phyloP scores from a whole-genome alignment of 192 early-diverging fungal genomes.

The Dissophora globulifera region DNA sequence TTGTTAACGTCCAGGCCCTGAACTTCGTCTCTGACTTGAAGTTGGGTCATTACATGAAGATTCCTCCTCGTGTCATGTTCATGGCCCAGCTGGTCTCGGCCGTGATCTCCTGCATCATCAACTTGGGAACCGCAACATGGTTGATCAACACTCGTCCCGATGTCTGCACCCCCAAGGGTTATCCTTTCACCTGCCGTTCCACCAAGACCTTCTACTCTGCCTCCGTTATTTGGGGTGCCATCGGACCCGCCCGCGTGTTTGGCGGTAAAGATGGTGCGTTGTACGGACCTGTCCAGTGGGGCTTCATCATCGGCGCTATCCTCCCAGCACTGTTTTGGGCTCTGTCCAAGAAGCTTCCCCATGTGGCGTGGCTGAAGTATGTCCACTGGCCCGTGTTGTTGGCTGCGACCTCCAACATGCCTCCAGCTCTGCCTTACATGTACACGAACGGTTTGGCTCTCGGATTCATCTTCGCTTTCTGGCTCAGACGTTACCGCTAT shows the following conservation, averaged over 20 bases:
- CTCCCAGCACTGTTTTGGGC: conserved; percentile 64
- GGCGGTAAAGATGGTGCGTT: conserved; percentile 24
- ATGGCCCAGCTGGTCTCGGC: conserved; percentile 74
- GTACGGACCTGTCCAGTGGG: conserved; percentile 12
- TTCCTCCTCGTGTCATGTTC: conserved; percentile 80
- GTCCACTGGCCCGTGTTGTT: conserved; percentile 66
- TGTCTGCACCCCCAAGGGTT: conserved; percentile 53
- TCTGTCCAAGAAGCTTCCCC: conserved; percentile 59
- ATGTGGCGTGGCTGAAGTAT: conserved; percentile 44
- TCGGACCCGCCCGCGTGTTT: conserved; percentile 65
- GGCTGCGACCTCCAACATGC: conserved; percentile 58
- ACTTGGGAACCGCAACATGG: conserved; percentile 56
- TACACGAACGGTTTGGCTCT: conserved; percentile 55
- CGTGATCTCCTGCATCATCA: conserved; percentile 72
- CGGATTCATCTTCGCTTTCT: conserved; percentile 63
- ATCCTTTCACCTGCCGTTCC: conserved; percentile 59
- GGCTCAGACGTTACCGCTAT: conserved; percentile 56
- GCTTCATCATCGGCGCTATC: conserved; percentile 53
- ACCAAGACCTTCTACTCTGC: conserved; percentile 65
- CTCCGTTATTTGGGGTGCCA: conserved; percentile 68
- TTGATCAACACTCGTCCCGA: conserved; percentile 47
- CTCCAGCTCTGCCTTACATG: conserved; percentile 60
- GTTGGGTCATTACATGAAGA: conserved; percentile 81
- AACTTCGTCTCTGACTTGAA: conserved; percentile 77
- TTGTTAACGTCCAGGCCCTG: conserved; percentile 79